A percentile compares a stretch with the other conserved stretches of the same genome.
Conservation (phyloP, 192 early-diverging fungal genomes). For the Gaertneriomyces semiglobifer region DNA sequence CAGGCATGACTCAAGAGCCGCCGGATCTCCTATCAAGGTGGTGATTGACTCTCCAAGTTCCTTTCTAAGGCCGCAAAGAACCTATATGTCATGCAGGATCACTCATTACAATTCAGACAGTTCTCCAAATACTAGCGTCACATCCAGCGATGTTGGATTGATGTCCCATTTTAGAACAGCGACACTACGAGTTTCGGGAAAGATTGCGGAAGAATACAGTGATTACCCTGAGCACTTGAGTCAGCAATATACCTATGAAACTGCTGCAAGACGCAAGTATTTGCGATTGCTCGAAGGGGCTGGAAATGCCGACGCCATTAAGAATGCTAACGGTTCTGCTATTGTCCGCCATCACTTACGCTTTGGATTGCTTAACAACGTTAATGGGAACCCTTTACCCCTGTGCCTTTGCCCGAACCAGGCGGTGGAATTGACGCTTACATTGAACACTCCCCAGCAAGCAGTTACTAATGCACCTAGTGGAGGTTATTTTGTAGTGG, state of each 20-base stretch:
- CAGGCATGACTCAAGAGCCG: not conserved
- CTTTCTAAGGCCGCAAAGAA: not conserved
- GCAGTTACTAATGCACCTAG: not conserved
- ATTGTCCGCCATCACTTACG: not conserved
- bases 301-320: not conserved
- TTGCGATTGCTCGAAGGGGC: not conserved
- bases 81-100: not conserved
- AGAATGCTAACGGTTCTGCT: not conserved
- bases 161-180: not conserved
- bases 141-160: not conserved
- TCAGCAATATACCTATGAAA: not conserved
- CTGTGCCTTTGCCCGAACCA: not conserved
- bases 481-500: not conserved
- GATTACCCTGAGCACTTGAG: not conserved
- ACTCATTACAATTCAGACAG: not conserved
- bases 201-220: not conserved
- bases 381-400: not conserved
- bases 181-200: not conserved
- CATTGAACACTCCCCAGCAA: not conserved
- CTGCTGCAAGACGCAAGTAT: not conserved
- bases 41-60: not conserved
- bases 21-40: not conserved
- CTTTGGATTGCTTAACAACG: not conserved
- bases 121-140: not conserved
- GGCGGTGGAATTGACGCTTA: not conserved